Evolutionary conservation across 2,329 filamentous ascomycete genomes (phyloP).

Genomic region (Cercospora janseana): DNA sequence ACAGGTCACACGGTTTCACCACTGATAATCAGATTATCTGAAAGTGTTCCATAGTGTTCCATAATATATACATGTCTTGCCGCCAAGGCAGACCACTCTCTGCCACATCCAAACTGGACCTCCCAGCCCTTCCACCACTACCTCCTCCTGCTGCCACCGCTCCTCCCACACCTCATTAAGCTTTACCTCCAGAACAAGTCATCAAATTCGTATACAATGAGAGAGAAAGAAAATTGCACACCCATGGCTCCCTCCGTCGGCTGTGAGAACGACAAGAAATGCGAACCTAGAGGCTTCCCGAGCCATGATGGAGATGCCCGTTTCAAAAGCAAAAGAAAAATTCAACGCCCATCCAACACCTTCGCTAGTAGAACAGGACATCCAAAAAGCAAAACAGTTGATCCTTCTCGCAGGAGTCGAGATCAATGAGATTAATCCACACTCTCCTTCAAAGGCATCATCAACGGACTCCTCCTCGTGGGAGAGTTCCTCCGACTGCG

Average conservation of each 20-base stretch:
- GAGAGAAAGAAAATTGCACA: too few species aligned
- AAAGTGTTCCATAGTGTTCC: too few species aligned
- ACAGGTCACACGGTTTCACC: too few species aligned
- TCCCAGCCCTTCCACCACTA: not conserved
- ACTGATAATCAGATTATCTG: too few species aligned
- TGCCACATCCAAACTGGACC: too few species aligned
- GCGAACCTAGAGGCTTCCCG: too few species aligned
- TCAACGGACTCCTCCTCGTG: slow-evolving; percentile 45
- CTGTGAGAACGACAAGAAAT: not conserved
- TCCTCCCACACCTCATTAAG: not conserved
- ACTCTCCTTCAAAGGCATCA: slow-evolving; percentile 39
- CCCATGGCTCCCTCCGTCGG: not conserved
- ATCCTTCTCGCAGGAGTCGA: not conserved
- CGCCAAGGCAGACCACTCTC: too few species aligned
- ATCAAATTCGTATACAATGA: slow-evolving; percentile 4
- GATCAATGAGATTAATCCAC: slow-evolving; percentile 36
- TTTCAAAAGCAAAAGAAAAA: not conserved
- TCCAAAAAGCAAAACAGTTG: not conserved
- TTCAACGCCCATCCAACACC: slow-evolving; percentile 9
- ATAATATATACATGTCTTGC: slow-evolving; percentile 6
- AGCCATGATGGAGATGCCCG: too few species aligned
- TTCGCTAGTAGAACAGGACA: slow-evolving; percentile 1
- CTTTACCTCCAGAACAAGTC: not conserved
- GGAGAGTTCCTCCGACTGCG: slow-evolving; percentile 50
- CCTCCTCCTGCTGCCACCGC: not conserved